Evolutionary conservation across 2,329 filamentous ascomycete genomes (phyloP).

Genomic region (Rhynchosporium secalis): DNA sequence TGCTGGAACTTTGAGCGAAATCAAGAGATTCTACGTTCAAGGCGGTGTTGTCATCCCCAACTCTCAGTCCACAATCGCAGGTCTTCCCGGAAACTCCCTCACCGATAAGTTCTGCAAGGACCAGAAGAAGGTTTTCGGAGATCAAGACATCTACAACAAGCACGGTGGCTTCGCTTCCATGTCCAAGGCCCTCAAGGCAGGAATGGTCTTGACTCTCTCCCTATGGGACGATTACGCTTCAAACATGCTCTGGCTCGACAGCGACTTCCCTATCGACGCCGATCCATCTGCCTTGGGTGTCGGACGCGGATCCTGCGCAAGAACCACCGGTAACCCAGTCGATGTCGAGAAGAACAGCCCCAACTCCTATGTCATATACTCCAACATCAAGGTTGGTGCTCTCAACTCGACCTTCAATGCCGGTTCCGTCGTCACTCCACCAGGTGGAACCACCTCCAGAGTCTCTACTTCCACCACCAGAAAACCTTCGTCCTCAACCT

Average conservation of each 20-base stretch:
- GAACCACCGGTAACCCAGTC: slow-evolving; percentile 51
- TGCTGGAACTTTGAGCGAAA: slow-evolving; percentile 52
- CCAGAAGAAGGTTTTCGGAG: slow-evolving; percentile 57
- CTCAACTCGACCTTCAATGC: slow-evolving; percentile 38
- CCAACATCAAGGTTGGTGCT: slow-evolving; percentile 40
- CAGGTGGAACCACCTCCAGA: slow-evolving; percentile 3
- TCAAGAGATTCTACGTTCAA: slow-evolving; percentile 59
- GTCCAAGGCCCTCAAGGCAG: slow-evolving; percentile 53
- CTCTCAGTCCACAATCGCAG: slow-evolving; percentile 47
- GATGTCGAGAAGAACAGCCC: slow-evolving; percentile 50
- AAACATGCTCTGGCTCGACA: slow-evolving; percentile 77
- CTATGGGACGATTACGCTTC: slow-evolving; percentile 57
- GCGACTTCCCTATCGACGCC: slow-evolving; percentile 56
- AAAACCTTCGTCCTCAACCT: slow-evolving; percentile 20
- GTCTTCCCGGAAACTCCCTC: slow-evolving; percentile 53
- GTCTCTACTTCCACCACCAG: slow-evolving; percentile 7
- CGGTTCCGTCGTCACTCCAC: slow-evolving; percentile 10
- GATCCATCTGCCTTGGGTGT: slow-evolving; percentile 48
- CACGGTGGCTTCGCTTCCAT: slow-evolving; percentile 58
- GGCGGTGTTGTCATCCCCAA: slow-evolving; percentile 54
- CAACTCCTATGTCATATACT: slow-evolving; percentile 46
- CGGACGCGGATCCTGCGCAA: slow-evolving; percentile 55
- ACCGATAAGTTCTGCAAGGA: slow-evolving; percentile 56
- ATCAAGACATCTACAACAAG: slow-evolving; percentile 52
- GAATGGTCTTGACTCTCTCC: slow-evolving; percentile 65